Evolutionary conservation across 768 basidiomycete species (phyloP).

Genomic region (Chalciporus chontae): DNA sequence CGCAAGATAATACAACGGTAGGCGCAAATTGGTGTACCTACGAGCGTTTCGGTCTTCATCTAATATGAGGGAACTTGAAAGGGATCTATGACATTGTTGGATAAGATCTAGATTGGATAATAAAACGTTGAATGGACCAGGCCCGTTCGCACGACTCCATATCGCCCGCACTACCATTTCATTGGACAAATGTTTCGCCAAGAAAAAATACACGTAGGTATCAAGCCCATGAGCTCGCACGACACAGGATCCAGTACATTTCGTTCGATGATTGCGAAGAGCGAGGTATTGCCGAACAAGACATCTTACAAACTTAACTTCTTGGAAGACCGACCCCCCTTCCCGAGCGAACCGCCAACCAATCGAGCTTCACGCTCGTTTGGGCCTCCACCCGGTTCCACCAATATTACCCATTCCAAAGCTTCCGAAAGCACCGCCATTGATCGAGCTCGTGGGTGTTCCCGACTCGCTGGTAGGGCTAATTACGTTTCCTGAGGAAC

Average conservation of each 20-base stretch:
- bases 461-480: constrained; percentile 24
- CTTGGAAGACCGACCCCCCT: neutral
- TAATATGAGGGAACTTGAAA: no score
- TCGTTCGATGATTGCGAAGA: constrained; percentile 5
- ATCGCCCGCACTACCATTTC: no score
- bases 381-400: constrained; percentile 23
- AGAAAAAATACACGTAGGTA: no score
- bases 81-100: no score
- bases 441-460: constrained; percentile 22
- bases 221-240: no score
- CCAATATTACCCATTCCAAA: constrained; percentile 46
- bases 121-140: no score
- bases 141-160: no score
- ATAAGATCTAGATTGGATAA: no score
- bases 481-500: constrained; percentile 13
- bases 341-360: neutral
- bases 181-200: no score
- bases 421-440: constrained; percentile 44
- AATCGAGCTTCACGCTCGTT: constrained; percentile 19
- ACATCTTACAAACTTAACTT: constrained; percentile 7
- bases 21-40: no score
- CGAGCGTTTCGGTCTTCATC: no score
- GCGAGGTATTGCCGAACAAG: constrained; percentile 11
- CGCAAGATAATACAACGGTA: no score
- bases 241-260: neutral